Evolutionary conservation across 805 yeast species (phyloP).

Genomic region (Candida endomychidarum): DNA sequence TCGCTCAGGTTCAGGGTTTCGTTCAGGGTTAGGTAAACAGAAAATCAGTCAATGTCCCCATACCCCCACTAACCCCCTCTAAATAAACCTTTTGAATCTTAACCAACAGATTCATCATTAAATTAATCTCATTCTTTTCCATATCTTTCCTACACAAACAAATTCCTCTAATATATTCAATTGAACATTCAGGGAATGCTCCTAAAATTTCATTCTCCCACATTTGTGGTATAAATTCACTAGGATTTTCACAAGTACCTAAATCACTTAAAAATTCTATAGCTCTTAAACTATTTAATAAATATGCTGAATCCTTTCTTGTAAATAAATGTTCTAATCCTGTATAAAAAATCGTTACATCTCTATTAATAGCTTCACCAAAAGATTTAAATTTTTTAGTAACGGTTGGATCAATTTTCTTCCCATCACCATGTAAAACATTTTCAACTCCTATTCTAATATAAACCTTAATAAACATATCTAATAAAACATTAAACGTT

Average conservation of each 20-base stretch:
- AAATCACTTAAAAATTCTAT: slow-evolving; percentile 41
- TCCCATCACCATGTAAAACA: slow-evolving; percentile 41
- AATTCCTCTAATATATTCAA: slow-evolving; percentile 65
- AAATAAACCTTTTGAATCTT: slow-evolving; percentile 34
- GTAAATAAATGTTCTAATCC: slow-evolving; percentile 39
- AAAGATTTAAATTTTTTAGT: slow-evolving; percentile 37
- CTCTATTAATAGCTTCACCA: slow-evolving; percentile 38
- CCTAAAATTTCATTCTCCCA: slow-evolving; percentile 60
- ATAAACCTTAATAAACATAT: slow-evolving; percentile 37
- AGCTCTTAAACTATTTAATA: slow-evolving; percentile 40
- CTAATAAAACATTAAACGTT: slow-evolving; percentile 38
- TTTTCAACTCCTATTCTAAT: slow-evolving; percentile 42
- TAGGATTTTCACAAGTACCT: slow-evolving; percentile 39
- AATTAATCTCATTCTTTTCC: slow-evolving; percentile 30
- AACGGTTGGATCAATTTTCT: slow-evolving; percentile 40
- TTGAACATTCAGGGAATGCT: slow-evolving; percentile 75
- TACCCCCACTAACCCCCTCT: slow-evolving; percentile 27
- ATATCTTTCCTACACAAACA: slow-evolving; percentile 51
- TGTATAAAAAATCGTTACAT: slow-evolving; percentile 35
- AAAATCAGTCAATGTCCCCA: slow-evolving; percentile 37
- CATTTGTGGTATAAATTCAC: slow-evolving; percentile 37
- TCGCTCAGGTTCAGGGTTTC: no score
- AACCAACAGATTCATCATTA: slow-evolving; percentile 27
- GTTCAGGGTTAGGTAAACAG: slow-evolving; percentile 21
- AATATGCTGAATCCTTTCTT: slow-evolving; percentile 38